Evolutionary conservation across 305 asterid species (phyloP), one percentile per base, ranked within the genome.

Genomic region (Fraxinus sp.): DNA sequence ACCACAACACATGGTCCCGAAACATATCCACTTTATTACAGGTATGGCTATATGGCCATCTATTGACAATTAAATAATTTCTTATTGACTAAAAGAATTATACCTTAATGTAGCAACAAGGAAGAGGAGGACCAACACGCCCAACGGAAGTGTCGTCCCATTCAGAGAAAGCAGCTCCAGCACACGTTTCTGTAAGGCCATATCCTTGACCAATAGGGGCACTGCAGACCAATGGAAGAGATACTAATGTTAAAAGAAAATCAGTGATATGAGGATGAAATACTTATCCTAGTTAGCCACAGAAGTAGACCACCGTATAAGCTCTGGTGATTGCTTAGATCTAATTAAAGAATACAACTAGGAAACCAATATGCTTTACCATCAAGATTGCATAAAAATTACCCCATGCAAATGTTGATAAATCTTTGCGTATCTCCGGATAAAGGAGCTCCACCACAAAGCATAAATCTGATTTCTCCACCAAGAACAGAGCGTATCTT

Each of bases 191-290:
- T 75, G 98, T 94, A 39, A 94, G 84, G 78, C 98, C 98, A 87
- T 94, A 94, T 78, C 97, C 98, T 92, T 94, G 98, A 86, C 97
- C 97, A 78, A 94, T 91, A 22, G 97, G 97, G 80, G 98, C 95
- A 87, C 98, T 94, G 87, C 81, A 87, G 82, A 62, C 84, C 46
- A 79, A 2, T 9, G 82, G 70, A 85, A 52, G 77, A 62, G 46
- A 64, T 6, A 35, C 33, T 46, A 41, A 39, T 36, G n/a, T 37
- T 20, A 59, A 64, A 77, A 18, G 70, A 37, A 80, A 13, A 74
- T 20, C 2, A 10, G 52, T 32, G 16, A 77, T 16, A 79, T 30
- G 59, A 79, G 52, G 55, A 26, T 49, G 74, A 11, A 74, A 13
- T 77, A 55, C 73, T 84, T 43, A 36, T 39, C 13, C 52, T 26